Base-by-base conservation (phyloP, 2,329 filamentous ascomycete genomes). In the Epichloe glyceriae region DNA sequence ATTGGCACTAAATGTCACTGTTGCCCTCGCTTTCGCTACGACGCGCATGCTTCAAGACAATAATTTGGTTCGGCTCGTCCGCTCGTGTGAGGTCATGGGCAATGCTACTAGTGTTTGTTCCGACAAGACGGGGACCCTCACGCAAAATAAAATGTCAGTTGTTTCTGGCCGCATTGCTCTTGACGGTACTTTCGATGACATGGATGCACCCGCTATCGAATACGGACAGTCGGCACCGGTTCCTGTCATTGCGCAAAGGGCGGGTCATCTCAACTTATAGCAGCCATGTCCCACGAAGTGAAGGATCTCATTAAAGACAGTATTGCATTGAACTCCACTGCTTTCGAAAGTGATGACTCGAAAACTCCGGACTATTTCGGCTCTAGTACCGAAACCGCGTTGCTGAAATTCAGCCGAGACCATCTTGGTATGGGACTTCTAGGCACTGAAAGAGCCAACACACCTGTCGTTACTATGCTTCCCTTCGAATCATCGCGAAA, bases 91-190 rank as follows among this genome's bases (percentile, higher is more conserved):
- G 56, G 80, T 77, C 5, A 82, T 82, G 79, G 79, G 79, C 7
- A 82, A 81, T 57, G 78, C 78, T 8, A 82, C 79, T 0, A 79
- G 74, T 7, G 74, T 83, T 46, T 83, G 80, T 60, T 82, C 79
- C 0, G 80, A 83, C 58, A 84, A 84, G 62, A 83, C 80, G 0
- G 80, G 80, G 4, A 84, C 80, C 1, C 66, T 84, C 20, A 83
- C 80, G 0, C 74, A 80, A 55, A 82, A 82, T 55, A 76, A 77
- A 56, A 83, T 83, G 79, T 76, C 70, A 3, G 74, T 80, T 3
- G 78, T 82, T 15, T 71, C 73, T 37, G 79, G 78, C 7, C 76
- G 75, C 10, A 56, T 81, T 34, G 77, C 79, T 3, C 53, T 64
- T 4, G 62, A 65, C 8, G 59, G 60, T 12, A 61, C 57, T 41